Conservation (phyloP, 2,329 filamentous ascomycete species). For the Fusarium papillatum region DNA sequence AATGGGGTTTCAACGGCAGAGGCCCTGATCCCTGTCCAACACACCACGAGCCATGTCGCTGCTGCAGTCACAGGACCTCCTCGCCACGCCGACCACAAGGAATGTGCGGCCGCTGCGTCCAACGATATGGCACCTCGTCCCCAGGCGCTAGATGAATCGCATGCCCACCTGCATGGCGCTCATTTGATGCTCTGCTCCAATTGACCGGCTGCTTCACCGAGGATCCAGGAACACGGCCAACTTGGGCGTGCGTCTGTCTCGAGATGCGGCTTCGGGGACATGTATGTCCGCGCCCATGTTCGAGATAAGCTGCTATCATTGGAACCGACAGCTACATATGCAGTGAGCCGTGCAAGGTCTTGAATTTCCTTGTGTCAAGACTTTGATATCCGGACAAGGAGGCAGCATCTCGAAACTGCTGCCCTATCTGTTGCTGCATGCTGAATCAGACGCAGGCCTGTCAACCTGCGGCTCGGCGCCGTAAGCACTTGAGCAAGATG, state of each 20-base stretch:
- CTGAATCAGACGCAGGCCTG: neutral
- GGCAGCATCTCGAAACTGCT: slow-evolving; percentile 4
- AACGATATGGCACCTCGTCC: slow-evolving; percentile 25
- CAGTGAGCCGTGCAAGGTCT: slow-evolving; percentile 6
- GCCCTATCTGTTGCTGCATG: neutral
- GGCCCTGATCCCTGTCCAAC: slow-evolving; percentile 44
- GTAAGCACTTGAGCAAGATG: slow-evolving; percentile 25
- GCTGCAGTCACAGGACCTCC: slow-evolving; percentile 47
- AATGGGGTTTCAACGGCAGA: slow-evolving; percentile 46
- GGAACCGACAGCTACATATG: slow-evolving; percentile 19
- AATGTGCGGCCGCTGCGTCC: slow-evolving; percentile 34
- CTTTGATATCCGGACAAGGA: slow-evolving; percentile 3
- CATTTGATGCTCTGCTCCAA: slow-evolving; percentile 25
- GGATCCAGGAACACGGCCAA: slow-evolving; percentile 44
- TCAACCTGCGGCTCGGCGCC: slow-evolving; percentile 17
- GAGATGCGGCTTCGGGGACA: slow-evolving; percentile 26
- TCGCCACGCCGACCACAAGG: slow-evolving; percentile 42
- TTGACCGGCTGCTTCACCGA: slow-evolving; percentile 45
- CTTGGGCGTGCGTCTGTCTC: slow-evolving; percentile 20
- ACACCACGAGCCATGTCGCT: slow-evolving; percentile 44
- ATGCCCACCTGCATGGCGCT: slow-evolving; percentile 28
- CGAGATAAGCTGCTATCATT: slow-evolving; percentile 33
- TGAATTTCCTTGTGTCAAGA: neutral
- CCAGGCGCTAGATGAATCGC: slow-evolving; percentile 30
- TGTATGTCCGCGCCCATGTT: slow-evolving; percentile 32